Evolutionary conservation across 1,284 basidiomycete species (phyloP).

Genomic region (Cystobasidium sp.): DNA sequence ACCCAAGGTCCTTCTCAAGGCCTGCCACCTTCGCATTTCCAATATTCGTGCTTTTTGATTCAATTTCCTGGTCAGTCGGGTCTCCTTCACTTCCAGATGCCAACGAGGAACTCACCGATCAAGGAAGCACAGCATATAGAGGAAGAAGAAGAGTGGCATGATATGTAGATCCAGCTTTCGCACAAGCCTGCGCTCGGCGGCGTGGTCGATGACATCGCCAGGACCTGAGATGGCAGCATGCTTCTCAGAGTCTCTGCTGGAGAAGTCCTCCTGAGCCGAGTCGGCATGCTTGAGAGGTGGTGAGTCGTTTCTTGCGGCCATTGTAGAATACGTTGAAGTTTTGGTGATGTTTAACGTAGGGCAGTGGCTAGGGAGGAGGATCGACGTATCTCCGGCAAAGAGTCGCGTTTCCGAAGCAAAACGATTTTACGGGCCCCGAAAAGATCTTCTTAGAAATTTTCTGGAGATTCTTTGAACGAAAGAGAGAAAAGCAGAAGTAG

Average conservation of each 20-base stretch:
- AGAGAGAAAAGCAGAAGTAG: too few relatives aligned
- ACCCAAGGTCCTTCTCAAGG: constrained; percentile 44
- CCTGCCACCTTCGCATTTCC: constrained; percentile 50
- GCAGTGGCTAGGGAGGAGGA: too few relatives aligned
- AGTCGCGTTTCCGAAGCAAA: neutral
- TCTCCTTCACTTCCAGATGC: neutral
- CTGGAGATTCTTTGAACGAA: too few relatives aligned
- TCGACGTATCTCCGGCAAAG: too few relatives aligned
- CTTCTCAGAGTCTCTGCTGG: constrained; percentile 9
- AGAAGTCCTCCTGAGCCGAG: neutral
- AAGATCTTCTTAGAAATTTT: neutral
- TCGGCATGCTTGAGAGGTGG: constrained; percentile 7
- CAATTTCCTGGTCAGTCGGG: neutral
- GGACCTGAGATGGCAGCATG: neutral
- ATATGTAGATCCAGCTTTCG: constrained; percentile 48
- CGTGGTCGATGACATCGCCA: constrained; percentile 12
- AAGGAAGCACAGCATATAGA: constrained; percentile 45
- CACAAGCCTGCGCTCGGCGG: constrained; percentile 44
- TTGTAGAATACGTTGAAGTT: neutral
- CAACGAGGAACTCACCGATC: constrained; percentile 7
- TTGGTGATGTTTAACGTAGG: too few relatives aligned
- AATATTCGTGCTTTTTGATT: constrained; percentile 44
- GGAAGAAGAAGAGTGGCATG: constrained; percentile 18
- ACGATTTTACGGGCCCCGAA: neutral
- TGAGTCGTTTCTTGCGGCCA: constrained; percentile 2